These are phyloP conservation scores for Fusarium acutatum DNA, from an alignment of 2,329 filamentous ascomycete species.

Conservation along the genomic window DNA sequence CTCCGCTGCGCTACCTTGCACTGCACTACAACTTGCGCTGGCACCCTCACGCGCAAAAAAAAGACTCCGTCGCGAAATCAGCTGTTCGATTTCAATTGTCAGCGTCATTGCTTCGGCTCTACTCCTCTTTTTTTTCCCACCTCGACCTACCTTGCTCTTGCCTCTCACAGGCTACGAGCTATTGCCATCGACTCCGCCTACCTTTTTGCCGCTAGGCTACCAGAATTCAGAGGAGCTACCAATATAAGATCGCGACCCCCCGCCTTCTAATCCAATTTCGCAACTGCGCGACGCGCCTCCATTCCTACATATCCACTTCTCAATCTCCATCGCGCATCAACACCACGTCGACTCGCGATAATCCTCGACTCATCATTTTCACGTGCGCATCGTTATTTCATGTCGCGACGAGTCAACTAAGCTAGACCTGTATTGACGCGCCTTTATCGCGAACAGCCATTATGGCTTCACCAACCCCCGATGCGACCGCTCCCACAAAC, in stretches of 20 bases:
- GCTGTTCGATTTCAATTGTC: constrained; percentile 16
- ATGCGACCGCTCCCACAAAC: constrained; percentile 46
- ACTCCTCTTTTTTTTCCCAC: constrained; percentile 21
- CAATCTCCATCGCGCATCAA: constrained; percentile 27
- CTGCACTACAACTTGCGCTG: background rate
- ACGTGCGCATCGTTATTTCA: constrained; percentile 42
- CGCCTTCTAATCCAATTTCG: constrained; percentile 17
- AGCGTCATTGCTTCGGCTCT: constrained; percentile 27
- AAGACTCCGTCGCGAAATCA: constrained; percentile 2
- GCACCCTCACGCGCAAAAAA: background rate
- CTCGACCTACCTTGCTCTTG: constrained; percentile 17
- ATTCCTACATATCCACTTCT: constrained; percentile 27
- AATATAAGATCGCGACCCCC: constrained; percentile 32
- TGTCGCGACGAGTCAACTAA: constrained; percentile 48
- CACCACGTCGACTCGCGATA: constrained; percentile 2
- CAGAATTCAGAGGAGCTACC: constrained; percentile 11
- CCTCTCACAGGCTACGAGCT: constrained; percentile 26
- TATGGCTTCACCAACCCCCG: constrained; percentile 61
- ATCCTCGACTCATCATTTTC: background rate
- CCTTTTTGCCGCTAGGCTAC: constrained; percentile 28
- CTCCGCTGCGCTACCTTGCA: background rate
- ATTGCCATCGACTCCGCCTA: constrained; percentile 33
- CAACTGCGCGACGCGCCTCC: constrained; percentile 37
- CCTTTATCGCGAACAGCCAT: constrained; percentile 56
- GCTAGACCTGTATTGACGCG: constrained; percentile 40